Evolutionary conservation across 176 grass and related monocot genomes (phyloP).

Genomic region (Oryza glumipatula): DNA sequence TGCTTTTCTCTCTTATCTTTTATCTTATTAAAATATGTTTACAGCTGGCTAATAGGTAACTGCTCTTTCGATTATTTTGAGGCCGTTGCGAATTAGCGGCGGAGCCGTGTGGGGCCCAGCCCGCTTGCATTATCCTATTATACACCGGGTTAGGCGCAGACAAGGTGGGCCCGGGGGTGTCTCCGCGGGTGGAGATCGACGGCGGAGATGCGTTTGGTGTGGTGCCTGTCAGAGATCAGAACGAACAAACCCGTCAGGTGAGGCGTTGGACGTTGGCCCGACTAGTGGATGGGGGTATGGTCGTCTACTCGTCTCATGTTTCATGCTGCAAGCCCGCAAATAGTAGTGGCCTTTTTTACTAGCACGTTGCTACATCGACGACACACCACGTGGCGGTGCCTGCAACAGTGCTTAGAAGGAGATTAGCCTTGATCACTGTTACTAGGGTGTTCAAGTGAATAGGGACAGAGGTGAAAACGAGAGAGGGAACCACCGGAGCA

Average conservation of each 20-base stretch:
- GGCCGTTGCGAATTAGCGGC: slow-evolving; percentile 36
- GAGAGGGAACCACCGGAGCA: not conserved
- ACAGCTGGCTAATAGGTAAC: too few relatives aligned
- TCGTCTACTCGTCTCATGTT: too few relatives aligned
- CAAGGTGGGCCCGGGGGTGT: not conserved
- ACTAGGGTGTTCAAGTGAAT: not conserved
- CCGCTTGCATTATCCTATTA: not conserved
- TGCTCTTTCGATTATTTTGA: not conserved
- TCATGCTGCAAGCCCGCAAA: not conserved
- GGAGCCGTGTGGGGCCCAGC: slow-evolving; percentile 10
- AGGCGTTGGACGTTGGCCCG: not conserved
- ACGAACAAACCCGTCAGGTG: slow-evolving; percentile 28
- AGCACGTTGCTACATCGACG: not conserved
- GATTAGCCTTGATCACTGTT: not conserved
- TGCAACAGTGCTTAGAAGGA: not conserved
- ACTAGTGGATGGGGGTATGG: not conserved
- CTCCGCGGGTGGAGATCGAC: not conserved
- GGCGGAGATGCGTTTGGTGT: slow-evolving; percentile 15
- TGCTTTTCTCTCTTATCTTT: too few relatives aligned
- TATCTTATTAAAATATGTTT: too few relatives aligned
- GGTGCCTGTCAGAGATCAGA: not conserved
- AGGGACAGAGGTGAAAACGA: not conserved
- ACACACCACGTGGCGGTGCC: slow-evolving; percentile 1
- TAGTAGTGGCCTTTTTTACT: not conserved
- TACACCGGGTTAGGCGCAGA: slow-evolving; percentile 29